These are phyloP conservation scores for Clarireedia hainanense DNA, from an alignment of 2,329 filamentous ascomycete genomes.

Conservation along the genomic window DNA sequence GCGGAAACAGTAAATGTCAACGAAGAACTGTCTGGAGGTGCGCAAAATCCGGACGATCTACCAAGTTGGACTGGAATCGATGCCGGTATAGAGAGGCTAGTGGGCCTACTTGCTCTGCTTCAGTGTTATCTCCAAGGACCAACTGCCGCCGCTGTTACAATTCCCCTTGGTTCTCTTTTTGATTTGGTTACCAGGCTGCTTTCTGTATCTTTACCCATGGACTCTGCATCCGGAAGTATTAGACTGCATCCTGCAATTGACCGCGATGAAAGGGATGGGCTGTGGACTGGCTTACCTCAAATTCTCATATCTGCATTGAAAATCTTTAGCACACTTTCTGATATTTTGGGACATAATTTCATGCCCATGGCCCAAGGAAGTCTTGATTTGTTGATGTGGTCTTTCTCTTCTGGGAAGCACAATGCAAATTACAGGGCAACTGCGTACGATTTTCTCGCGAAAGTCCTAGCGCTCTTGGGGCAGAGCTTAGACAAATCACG, in stretches of 20 bases:
- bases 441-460: slow-evolving; percentile 51
- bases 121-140: slow-evolving; percentile 53
- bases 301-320: slow-evolving; percentile 66
- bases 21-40: slow-evolving; percentile 40
- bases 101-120: slow-evolving; percentile 58
- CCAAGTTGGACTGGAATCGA: slow-evolving; percentile 67
- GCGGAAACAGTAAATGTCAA: slow-evolving; percentile 38
- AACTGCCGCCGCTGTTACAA: slow-evolving; percentile 56
- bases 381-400: slow-evolving; percentile 63
- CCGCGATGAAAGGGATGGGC: slow-evolving; percentile 71
- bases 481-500: slow-evolving; percentile 58
- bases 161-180: slow-evolving; percentile 60
- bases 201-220: slow-evolving; percentile 46
- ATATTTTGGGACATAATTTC: slow-evolving; percentile 49
- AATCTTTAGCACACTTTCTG: slow-evolving; percentile 49
- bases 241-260: slow-evolving; percentile 65
- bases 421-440: slow-evolving; percentile 47
- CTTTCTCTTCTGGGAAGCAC: slow-evolving; percentile 54
- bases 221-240: slow-evolving; percentile 26
- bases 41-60: slow-evolving; percentile 42
- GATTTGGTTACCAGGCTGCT: slow-evolving; percentile 66
- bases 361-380: slow-evolving; percentile 54
- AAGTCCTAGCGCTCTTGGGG: slow-evolving; percentile 47
- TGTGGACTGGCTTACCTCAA: slow-evolving; percentile 65
- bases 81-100: slow-evolving; percentile 62